These are phyloP conservation scores for Apocynum venetum DNA, from an alignment of 257 asterid species.

Conservation along the genomic window DNA sequence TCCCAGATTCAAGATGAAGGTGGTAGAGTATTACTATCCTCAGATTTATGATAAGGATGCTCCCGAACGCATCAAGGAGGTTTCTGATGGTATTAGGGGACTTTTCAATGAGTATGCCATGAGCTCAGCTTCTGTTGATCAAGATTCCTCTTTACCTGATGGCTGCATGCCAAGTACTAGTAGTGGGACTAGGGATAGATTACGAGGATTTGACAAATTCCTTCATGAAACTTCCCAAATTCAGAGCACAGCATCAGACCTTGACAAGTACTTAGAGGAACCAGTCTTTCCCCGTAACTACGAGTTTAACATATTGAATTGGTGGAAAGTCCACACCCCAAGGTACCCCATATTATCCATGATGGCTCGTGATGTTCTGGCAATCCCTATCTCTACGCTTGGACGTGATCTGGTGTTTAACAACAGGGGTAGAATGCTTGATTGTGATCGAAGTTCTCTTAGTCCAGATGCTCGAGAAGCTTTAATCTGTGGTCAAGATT, in stretches of 20 bases:
- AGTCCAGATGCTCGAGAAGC: slow-evolving; percentile 83
- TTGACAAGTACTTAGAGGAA: slow-evolving; percentile 83
- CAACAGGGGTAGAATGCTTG: slow-evolving; percentile 65
- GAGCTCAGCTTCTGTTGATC: slow-evolving; percentile 45
- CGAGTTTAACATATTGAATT: slow-evolving; percentile 82
- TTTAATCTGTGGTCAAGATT: slow-evolving; percentile 87
- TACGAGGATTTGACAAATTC: slow-evolving; percentile 87
- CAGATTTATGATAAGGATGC: slow-evolving; percentile 66
- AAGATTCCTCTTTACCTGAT: slow-evolving; percentile 40
- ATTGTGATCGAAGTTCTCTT: slow-evolving; percentile 49
- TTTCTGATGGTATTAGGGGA: slow-evolving; percentile 58
- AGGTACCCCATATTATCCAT: slow-evolving; percentile 88
- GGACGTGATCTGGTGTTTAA: slow-evolving; percentile 65
- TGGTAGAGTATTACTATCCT: slow-evolving; percentile 76
- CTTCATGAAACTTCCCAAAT: slow-evolving; percentile 69
- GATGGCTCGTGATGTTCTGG: slow-evolving; percentile 94
- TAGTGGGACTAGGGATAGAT: slow-evolving; percentile 62
- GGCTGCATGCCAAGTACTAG: slow-evolving; percentile 44
- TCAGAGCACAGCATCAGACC: slow-evolving; percentile 64
- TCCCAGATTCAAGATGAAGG: slow-evolving; percentile 90
- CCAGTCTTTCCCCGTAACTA: slow-evolving; percentile 84
- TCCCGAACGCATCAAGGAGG: slow-evolving; percentile 52
- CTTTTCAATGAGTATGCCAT: slow-evolving; percentile 68
- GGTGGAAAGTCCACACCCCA: slow-evolving; percentile 99
- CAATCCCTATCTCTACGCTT: slow-evolving; percentile 73